These are phyloP conservation scores for Paecilomyces sp. DNA, from an alignment of 2,329 filamentous ascomycete genomes.

Conservation along the genomic window DNA sequence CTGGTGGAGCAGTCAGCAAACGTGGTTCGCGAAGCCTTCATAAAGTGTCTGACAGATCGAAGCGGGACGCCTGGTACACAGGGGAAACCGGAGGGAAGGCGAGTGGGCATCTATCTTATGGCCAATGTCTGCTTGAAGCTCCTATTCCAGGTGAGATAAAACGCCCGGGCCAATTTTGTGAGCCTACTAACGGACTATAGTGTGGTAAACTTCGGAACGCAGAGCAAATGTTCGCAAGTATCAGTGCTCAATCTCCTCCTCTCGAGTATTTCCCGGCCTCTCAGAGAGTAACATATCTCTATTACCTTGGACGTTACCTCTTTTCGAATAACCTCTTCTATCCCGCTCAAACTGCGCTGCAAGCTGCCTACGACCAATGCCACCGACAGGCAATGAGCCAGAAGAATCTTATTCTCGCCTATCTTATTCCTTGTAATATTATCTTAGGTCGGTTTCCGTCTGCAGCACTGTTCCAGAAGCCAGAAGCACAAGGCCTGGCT, in stretches of 20 bases:
- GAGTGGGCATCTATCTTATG: constrained; percentile 81
- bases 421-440: constrained; percentile 75
- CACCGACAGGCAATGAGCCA: constrained; percentile 55
- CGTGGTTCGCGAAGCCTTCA: constrained; percentile 83
- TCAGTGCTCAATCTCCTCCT: constrained; percentile 74
- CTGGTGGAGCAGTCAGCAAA: constrained; percentile 84
- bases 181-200: constrained; percentile 28
- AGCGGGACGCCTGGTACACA: constrained; percentile 54
- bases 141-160: constrained; percentile 63
- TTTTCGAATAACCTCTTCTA: constrained; percentile 79
- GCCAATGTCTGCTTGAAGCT: constrained; percentile 86
- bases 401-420: constrained; percentile 71
- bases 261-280: constrained; percentile 74
- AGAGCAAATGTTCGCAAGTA: constrained; percentile 83
- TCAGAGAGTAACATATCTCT: constrained; percentile 86
- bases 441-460: constrained; percentile 80
- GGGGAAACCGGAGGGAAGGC: constrained; percentile 71
- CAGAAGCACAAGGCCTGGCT: constrained; percentile 60
- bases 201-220: constrained; percentile 77
- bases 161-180: not conserved
- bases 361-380: constrained; percentile 74
- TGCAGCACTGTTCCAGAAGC: constrained; percentile 55
- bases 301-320: constrained; percentile 86
- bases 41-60: constrained; percentile 77
- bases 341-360: constrained; percentile 65